phyloP scores from a whole-genome alignment of 371 early-diverging fungal species.

The Funneliformis caledonium region DNA sequence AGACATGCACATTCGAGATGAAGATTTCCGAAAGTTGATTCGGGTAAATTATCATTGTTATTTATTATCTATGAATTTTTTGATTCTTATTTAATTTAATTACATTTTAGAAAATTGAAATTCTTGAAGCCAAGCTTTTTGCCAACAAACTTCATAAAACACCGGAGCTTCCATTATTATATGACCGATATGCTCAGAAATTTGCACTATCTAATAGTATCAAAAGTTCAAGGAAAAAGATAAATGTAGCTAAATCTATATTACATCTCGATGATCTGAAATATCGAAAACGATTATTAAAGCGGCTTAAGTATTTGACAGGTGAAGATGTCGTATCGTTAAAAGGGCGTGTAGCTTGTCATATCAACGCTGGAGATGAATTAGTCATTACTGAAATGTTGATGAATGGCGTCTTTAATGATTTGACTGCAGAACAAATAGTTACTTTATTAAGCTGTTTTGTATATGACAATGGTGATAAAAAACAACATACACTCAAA shows the following conservation, averaged over 20 bases:
- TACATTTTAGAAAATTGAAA: slow-evolving; percentile 61
- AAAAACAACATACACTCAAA: slow-evolving; percentile 47
- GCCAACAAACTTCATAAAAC: slow-evolving; percentile 61
- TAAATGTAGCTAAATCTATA: slow-evolving; percentile 79
- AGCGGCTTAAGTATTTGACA: slow-evolving; percentile 87
- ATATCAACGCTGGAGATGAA: slow-evolving; percentile 98
- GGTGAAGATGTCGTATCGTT: slow-evolving; percentile 88
- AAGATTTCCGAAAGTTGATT: slow-evolving; percentile 74
- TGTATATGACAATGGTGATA: slow-evolving; percentile 65
- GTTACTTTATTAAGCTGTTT: slow-evolving; percentile 95
- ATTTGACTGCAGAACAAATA: slow-evolving; percentile 87
- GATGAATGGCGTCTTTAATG: slow-evolving; percentile 97
- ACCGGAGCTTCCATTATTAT: slow-evolving; percentile 54
- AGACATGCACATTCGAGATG: slow-evolving; percentile 89
- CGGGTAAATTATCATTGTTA: slow-evolving; percentile 45
- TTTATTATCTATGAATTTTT: background rate
- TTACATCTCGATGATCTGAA: slow-evolving; percentile 94
- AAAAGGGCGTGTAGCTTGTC: slow-evolving; percentile 99
- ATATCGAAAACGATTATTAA: slow-evolving; percentile 86
- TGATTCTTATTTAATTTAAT: background rate
- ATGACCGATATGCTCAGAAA: slow-evolving; percentile 71
- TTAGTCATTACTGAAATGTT: slow-evolving; percentile 98
- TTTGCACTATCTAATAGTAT: slow-evolving; percentile 59
- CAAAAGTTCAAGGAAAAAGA: slow-evolving; percentile 68
- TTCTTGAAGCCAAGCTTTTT: slow-evolving; percentile 69